Percentiles rank a stretch among this genome's conserved stretches.
Conservation (phyloP, 148 eudicot species). For the Rhododendron simsii region DNA sequence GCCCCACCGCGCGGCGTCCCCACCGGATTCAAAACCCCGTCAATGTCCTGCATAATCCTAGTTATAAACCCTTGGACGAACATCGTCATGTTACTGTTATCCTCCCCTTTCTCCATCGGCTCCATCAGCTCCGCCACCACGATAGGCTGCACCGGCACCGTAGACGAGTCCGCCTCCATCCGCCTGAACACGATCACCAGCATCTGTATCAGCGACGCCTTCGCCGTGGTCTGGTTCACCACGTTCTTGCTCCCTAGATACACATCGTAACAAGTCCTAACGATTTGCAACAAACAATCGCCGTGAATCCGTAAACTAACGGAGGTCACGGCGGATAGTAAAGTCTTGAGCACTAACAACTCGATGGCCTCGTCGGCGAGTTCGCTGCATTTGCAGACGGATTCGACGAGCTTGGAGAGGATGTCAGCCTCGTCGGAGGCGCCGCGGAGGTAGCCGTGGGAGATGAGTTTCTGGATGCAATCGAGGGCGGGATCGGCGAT, state of each 20-base stretch:
- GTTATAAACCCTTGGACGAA: slow-evolving; percentile 97
- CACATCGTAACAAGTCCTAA: slow-evolving; percentile 83
- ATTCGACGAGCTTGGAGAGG: slow-evolving; percentile 49
- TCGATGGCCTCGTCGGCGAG: slow-evolving; percentile 55
- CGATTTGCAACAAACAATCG: slow-evolving; percentile 72
- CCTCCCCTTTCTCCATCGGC: slow-evolving; percentile 65
- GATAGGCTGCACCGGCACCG: slow-evolving; percentile 88
- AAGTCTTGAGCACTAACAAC: slow-evolving; percentile 62
- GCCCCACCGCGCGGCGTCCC: slow-evolving; percentile 27
- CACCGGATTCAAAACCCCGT: slow-evolving; percentile 65
- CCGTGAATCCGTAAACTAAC: slow-evolving; percentile 71
- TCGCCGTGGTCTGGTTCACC: slow-evolving; percentile 94
- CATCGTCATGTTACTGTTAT: slow-evolving; percentile 57
- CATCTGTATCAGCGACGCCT: slow-evolving; percentile 93
- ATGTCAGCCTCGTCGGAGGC: slow-evolving; percentile 76
- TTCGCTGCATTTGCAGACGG: slow-evolving; percentile 67
- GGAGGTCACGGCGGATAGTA: slow-evolving; percentile 75
- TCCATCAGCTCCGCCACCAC: slow-evolving; percentile 99
- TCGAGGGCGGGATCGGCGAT: slow-evolving; percentile 68
- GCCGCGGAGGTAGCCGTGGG: slow-evolving; percentile 71
- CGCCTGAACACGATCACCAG: slow-evolving; percentile 87
- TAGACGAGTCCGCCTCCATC: slow-evolving; percentile 95
- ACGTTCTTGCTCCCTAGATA: slow-evolving; percentile 75
- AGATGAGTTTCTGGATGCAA: slow-evolving; percentile 65
- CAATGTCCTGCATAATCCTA: slow-evolving; percentile 75